Base-by-base conservation (phyloP, 352 stramenopile genomes). In the Plasmopara muralis region DNA sequence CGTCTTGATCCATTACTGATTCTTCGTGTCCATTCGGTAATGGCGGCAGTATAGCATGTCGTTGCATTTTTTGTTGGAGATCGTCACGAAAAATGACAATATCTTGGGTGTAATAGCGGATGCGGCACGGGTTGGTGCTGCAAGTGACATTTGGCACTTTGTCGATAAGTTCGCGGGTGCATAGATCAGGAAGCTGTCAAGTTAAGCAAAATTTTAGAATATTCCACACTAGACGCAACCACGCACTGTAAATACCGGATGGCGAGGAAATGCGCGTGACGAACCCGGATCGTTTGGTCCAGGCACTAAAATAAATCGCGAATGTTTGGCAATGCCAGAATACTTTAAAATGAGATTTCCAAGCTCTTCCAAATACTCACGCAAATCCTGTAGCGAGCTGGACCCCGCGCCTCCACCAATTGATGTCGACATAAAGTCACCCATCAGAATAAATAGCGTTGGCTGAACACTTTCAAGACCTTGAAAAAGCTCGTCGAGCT, bases 31-130 rank as follows among this genome's bases (percentile, higher is more conserved):
- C 66, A 15, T 65, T 74, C 4, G 69, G 58, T 37, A 62, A 65
- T 31, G 74, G 71, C 8, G 81, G 84, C 4, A 95, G 54, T 38
- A 97, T 66, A 12, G 85, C 85, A 58, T 96, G 79, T 13, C 85
- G 77, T 25, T 95, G 75, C 66, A 97, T 87, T 48, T 97, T 95
- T 64, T 90, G 79, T 33, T 97, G 81, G 12, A 97, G 62, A 47
- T 98, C 76, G 30, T 97, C 77, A 9, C 91, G 83, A 62, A 96
- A 97, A 12, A 98, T 75, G 6, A 98, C 83, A 34, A 97, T 79
- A 50, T 98, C 91, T 58, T 97, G 84, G 6, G 87, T 95, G 70
- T 93, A 98, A 53, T 92, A 87, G 14, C 89, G 83, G 59, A 98
- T 87, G 40, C 92, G 77, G 62, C 90, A 98, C 5, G 93, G 93